phyloP scores from a whole-genome alignment of 2,329 filamentous ascomycete species.

The Malbranchea zuffiana region DNA sequence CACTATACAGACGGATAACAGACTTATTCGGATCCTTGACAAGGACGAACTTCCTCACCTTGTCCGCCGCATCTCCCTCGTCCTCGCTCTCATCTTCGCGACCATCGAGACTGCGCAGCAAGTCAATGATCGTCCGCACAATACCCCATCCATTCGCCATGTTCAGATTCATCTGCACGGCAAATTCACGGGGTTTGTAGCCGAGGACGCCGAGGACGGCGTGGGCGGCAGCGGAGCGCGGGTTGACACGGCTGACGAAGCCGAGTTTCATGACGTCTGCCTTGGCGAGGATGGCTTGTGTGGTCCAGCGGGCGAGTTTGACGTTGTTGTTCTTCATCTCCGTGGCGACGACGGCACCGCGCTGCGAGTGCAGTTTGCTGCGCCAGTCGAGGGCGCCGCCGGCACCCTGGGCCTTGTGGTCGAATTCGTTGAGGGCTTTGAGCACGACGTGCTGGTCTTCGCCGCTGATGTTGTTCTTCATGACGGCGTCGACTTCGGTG shows the following conservation, averaged over 20 bases:
- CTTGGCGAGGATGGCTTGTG: slow-evolving; percentile 90
- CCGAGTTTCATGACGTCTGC: slow-evolving; percentile 99
- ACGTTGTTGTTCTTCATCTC: slow-evolving; percentile 99
- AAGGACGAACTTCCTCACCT: slow-evolving; percentile 42
- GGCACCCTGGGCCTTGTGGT: slow-evolving; percentile 91
- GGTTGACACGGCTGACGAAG: slow-evolving; percentile 90
- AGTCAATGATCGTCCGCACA: slow-evolving; percentile 93
- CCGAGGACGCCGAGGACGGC: slow-evolving; percentile 90
- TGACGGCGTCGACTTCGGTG: slow-evolving; percentile 86
- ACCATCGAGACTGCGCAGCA: slow-evolving; percentile 38
- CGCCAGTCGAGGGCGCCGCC: slow-evolving; percentile 96
- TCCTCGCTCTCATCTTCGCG: slow-evolving; percentile 28
- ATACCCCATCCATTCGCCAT: slow-evolving; percentile 98
- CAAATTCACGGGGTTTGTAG: slow-evolving; percentile 97
- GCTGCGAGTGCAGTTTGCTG: slow-evolving; percentile 83
- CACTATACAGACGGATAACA: slow-evolving; percentile 83
- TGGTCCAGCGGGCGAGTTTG: slow-evolving; percentile 96
- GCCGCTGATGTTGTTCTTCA: slow-evolving; percentile 86
- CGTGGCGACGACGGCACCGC: slow-evolving; percentile 92
- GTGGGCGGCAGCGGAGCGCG: slow-evolving; percentile 85
- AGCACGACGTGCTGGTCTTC: slow-evolving; percentile 86
- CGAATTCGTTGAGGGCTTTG: slow-evolving; percentile 98
- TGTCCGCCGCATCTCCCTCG: slow-evolving; percentile 25
- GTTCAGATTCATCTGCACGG: slow-evolving; percentile 94
- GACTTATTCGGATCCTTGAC: slow-evolving; percentile 93